Evolutionary conservation across 345 rosid genomes (phyloP).

Genomic region (Barbarea vulgaris): DNA sequence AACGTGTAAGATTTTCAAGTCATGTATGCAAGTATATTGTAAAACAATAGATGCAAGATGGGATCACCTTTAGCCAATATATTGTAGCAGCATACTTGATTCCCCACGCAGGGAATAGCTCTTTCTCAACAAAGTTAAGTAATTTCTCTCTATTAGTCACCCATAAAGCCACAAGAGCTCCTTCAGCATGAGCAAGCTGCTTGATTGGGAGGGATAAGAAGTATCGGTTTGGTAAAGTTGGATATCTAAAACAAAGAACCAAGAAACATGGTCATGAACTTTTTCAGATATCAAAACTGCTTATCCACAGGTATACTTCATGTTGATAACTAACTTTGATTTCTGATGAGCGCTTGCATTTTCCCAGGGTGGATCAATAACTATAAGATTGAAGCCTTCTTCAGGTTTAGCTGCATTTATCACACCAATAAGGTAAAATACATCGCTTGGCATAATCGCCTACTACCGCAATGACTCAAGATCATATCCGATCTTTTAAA

Average conservation of each 20-base stretch:
- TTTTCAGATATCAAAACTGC: background rate
- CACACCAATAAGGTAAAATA: background rate
- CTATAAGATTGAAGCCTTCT: constrained; percentile 67
- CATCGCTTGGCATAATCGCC: background rate
- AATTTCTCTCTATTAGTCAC: constrained; percentile 87
- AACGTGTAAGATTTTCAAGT: constrained; percentile 19
- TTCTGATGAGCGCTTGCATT: constrained; percentile 89
- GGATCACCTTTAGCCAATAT: constrained; percentile 79
- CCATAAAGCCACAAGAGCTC: constrained; percentile 92
- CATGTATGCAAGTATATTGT: constrained; percentile 12
- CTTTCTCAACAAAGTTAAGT: constrained; percentile 68
- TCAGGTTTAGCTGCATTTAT: constrained; percentile 57
- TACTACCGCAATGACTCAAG: constrained; percentile 2
- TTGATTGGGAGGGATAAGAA: constrained; percentile 81
- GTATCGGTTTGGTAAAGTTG: constrained; percentile 78
- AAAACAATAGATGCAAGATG: background rate
- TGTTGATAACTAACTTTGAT: constrained; percentile 47
- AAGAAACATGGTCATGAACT: background rate
- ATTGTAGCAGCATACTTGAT: constrained; percentile 54
- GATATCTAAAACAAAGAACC: constrained; percentile 57
- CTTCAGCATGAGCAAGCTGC: constrained; percentile 67
- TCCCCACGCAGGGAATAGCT: constrained; percentile 83
- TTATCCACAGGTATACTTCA: background rate
- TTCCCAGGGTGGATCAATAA: constrained; percentile 97
- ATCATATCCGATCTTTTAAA: background rate